These are phyloP conservation scores for Pseudovirgaria hyperparasitica DNA, from an alignment of 2,329 filamentous ascomycete species.

Conservation along the genomic window DNA sequence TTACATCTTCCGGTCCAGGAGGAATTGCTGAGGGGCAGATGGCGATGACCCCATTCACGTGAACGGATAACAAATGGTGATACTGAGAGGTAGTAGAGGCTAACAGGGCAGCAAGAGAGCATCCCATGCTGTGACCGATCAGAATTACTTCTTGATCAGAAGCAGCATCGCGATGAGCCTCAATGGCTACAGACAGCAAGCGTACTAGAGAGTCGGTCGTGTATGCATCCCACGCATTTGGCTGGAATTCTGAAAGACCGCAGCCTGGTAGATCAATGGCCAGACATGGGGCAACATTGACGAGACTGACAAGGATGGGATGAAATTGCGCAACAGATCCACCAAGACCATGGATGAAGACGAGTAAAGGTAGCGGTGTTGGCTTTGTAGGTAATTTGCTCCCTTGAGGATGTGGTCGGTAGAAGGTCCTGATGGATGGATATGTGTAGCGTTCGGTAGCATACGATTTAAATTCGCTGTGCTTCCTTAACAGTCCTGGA, in stretches of 20 bases:
- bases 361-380: conserved; percentile 65
- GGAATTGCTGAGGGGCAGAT: conserved; percentile 67
- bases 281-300: conserved; percentile 71
- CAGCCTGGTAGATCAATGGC: conserved; percentile 87
- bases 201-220: conserved; percentile 61
- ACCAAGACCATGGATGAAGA: conserved; percentile 89
- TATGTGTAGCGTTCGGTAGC: conserved; percentile 55
- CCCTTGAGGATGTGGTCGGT: conserved; percentile 68
- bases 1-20: conserved; percentile 39
- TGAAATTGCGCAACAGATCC: conserved; percentile 84
- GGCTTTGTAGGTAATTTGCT: conserved; percentile 64
- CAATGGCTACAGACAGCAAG: conserved; percentile 62
- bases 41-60: conserved; percentile 64
- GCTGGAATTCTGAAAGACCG: conserved; percentile 64
- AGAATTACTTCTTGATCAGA: conserved; percentile 61
- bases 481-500: conserved; percentile 65
- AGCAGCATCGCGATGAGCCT: conserved; percentile 54
- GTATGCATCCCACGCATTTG: conserved; percentile 65
- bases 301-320: conserved; percentile 65
- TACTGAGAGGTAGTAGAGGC: conserved; percentile 47
- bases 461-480: conserved; percentile 60
- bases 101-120: conserved; percentile 60
- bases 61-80: conserved; percentile 40
- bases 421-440: conserved; percentile 68
- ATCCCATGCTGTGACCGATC: conserved; percentile 85